These are phyloP conservation scores for Beauveria pseudobassiana DNA, from an alignment of 2,329 filamentous ascomycete species.

Conservation along the genomic window DNA sequence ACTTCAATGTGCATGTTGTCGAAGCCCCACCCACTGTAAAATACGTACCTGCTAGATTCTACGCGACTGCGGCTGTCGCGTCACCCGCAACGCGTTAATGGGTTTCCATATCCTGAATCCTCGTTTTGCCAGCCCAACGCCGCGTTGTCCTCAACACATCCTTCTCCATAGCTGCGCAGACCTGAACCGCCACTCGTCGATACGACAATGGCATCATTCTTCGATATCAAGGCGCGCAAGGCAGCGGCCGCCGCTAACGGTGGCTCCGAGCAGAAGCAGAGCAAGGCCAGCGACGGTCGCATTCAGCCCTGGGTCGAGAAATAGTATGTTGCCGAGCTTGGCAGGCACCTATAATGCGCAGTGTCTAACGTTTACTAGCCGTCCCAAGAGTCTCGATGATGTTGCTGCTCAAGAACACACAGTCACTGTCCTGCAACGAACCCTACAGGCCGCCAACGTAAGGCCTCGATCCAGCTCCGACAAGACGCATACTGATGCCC, in stretches of 20 bases:
- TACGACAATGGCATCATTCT: conserved; percentile 73
- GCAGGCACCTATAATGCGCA: not conserved
- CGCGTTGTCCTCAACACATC: not conserved
- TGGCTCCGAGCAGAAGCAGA: conserved; percentile 55
- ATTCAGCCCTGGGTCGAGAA: conserved; percentile 96
- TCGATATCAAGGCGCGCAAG: conserved; percentile 88
- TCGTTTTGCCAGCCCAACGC: not conserved
- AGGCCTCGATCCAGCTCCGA: not conserved
- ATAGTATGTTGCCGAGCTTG: conserved; percentile 57
- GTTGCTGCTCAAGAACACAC: conserved; percentile 98
- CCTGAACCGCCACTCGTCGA: not conserved
- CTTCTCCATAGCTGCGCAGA: not conserved
- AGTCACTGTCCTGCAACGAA: conserved; percentile 83
- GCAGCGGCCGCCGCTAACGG: conserved; percentile 63
- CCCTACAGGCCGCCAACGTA: conserved; percentile 88
- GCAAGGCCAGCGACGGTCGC: conserved; percentile 54
- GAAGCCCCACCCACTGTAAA: not conserved
- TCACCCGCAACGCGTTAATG: conserved; percentile 10
- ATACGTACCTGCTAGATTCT: not conserved
- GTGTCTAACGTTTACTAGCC: conserved; percentile 43
- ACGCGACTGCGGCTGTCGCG: conserved; percentile 10
- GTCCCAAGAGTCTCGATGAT: conserved; percentile 87
- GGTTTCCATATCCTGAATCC: not conserved
- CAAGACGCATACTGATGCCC: not conserved
- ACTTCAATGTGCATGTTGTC: not conserved